Conservation (phyloP, 768 basidiomycete species). For the Tulasnella sp. region DNA sequence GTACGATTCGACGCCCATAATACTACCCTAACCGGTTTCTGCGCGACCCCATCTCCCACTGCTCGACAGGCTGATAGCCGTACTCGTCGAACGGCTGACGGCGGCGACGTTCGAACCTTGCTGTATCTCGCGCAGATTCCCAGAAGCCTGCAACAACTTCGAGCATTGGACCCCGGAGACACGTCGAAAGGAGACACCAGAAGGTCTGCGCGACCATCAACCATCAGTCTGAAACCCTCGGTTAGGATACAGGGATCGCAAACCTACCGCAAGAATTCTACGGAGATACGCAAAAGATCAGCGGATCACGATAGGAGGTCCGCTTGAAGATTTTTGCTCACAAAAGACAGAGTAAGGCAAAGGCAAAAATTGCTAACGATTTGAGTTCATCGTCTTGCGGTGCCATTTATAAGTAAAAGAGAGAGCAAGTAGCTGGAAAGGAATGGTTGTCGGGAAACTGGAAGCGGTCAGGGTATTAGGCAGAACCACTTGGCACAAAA, state of each 20-base stretch:
- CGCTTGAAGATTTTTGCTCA: background rate
- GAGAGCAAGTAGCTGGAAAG: conserved; percentile 12
- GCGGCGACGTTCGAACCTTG: conserved; percentile 16
- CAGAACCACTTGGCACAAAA: conserved; percentile 54
- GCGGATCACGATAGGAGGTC: background rate
- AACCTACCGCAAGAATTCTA: background rate
- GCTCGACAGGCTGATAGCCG: conserved; percentile 21
- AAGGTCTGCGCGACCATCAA: background rate
- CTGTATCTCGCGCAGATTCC: conserved; percentile 16
- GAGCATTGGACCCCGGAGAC: conserved; percentile 16
- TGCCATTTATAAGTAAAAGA: conserved; percentile 30
- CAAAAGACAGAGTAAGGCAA: conserved; percentile 18
- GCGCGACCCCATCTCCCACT: conserved; percentile 24
- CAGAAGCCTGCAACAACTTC: conserved; percentile 12
- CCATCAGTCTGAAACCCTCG: background rate
- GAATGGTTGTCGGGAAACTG: background rate
- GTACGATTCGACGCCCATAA: background rate
- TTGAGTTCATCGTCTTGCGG: conserved; percentile 21
- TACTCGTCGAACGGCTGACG: background rate
- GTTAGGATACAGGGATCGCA: background rate
- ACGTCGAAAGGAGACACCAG: conserved; percentile 25
- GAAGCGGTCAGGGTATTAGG: background rate
- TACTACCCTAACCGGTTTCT: background rate
- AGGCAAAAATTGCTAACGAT: conserved; percentile 21
- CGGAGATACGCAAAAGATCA: background rate